These are phyloP conservation scores for Oenanthe sinensis DNA, from an alignment of 129 eudicot species.

Conservation along the genomic window DNA sequence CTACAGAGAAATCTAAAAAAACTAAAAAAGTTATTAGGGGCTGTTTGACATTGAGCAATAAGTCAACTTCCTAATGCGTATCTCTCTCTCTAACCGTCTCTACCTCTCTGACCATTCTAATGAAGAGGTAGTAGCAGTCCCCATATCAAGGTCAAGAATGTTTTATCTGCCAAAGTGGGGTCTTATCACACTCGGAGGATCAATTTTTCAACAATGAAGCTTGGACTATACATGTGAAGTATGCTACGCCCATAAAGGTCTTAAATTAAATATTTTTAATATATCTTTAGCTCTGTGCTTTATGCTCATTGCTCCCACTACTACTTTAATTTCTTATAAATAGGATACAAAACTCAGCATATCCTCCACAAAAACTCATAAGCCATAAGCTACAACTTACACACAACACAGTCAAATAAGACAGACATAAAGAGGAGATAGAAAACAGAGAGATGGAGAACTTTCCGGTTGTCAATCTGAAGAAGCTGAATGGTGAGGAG, in stretches of 20 bases:
- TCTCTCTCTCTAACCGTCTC: neutral
- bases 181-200: neutral
- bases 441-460: neutral
- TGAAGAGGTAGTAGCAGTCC: neutral
- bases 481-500: conserved; percentile 8
- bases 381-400: neutral
- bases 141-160: neutral
- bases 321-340: neutral
- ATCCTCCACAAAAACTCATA: neutral
- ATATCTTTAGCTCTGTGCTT: neutral
- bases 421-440: neutral
- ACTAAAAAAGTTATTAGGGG: neutral
- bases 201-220: neutral
- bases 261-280: neutral
- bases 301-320: neutral
- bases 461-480: neutral
- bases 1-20: neutral
- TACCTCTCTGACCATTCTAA: neutral
- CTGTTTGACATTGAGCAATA: neutral
- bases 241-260: neutral
- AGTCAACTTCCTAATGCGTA: neutral
- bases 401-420: neutral
- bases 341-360: neutral
- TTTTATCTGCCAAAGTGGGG: neutral
- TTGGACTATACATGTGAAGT: neutral